Percentiles rank a stretch among this genome's conserved stretches.
Conservation (phyloP, 257 asterid genomes). For the Mitragyna speciosa region DNA sequence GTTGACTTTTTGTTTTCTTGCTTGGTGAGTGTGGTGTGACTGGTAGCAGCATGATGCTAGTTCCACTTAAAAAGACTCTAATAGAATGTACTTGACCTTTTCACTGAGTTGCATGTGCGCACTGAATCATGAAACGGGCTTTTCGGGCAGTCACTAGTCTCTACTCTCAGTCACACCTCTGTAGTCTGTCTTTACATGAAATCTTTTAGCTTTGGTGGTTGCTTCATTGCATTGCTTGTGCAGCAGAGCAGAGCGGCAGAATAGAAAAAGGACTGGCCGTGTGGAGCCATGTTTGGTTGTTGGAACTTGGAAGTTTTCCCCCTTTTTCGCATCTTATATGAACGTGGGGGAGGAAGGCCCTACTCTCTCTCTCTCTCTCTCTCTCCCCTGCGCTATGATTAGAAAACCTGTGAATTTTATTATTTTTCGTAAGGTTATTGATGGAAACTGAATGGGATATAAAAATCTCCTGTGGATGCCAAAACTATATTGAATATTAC, state of each 20-base stretch:
- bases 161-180: not conserved
- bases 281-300: slow-evolving; percentile 10
- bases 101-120: slow-evolving; percentile 15
- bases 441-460: too few species aligned
- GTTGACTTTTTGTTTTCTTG: slow-evolving; percentile 29
- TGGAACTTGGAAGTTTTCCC: not conserved
- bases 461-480: not conserved
- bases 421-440: not conserved
- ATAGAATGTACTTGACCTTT: too few species aligned
- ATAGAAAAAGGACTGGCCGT: not conserved
- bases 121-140: slow-evolving; percentile 11
- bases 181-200: not conserved
- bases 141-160: not conserved
- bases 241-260: slow-evolving; percentile 18
- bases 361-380: not conserved
- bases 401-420: not conserved
- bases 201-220: not conserved
- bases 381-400: not conserved
- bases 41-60: too few species aligned
- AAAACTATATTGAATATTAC: not conserved
- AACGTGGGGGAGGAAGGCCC: not conserved
- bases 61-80: too few species aligned
- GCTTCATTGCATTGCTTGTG: not conserved
- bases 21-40: not conserved
- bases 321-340: not conserved